phyloP scores from a whole-genome alignment of 1,284 basidiomycete genomes.

The Coniferiporia weirii region DNA sequence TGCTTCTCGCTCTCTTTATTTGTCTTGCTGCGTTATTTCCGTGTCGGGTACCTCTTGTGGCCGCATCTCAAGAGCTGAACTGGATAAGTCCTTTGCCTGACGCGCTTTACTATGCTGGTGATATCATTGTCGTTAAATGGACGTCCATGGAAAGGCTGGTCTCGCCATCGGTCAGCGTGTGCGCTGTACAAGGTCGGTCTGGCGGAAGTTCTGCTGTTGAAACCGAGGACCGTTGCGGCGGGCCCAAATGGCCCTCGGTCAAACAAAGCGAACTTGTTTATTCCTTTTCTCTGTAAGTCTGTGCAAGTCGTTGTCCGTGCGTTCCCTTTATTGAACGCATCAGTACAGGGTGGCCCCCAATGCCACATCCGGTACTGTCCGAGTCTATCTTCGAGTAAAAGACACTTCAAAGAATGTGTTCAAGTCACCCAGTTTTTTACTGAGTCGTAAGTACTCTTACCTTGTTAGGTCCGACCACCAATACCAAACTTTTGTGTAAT shows the following conservation, averaged over 20 bases:
- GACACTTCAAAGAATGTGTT: slow-evolving; percentile 34
- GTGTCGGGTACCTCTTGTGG: background rate
- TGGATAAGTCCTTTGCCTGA: slow-evolving; percentile 14
- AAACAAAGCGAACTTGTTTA: slow-evolving; percentile 30
- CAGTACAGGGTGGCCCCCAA: slow-evolving; percentile 31
- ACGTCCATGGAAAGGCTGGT: slow-evolving; percentile 1
- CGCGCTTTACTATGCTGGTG: slow-evolving; percentile 10
- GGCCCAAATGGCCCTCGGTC: slow-evolving; percentile 34
- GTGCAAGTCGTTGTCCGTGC: background rate
- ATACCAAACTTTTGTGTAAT: background rate
- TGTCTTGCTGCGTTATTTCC: background rate
- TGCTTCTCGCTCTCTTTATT: slow-evolving; percentile 1
- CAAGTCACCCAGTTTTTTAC: slow-evolving; percentile 37
- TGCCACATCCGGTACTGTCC: slow-evolving; percentile 25
- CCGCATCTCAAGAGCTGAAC: background rate
- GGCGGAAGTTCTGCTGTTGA: background rate
- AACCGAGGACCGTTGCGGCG: slow-evolving; percentile 30
- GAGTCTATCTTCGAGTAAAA: slow-evolving; percentile 34
- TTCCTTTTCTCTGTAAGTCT: slow-evolving; percentile 26
- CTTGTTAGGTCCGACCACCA: no score
- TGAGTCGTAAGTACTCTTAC: slow-evolving; percentile 34
- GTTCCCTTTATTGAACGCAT: background rate
- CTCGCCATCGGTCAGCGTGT: slow-evolving; percentile 16
- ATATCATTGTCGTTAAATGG: slow-evolving; percentile 13
- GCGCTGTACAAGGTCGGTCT: background rate